Evolutionary conservation across 805 yeast species (phyloP).

Genomic region (Cyberlindnera meyerae): DNA sequence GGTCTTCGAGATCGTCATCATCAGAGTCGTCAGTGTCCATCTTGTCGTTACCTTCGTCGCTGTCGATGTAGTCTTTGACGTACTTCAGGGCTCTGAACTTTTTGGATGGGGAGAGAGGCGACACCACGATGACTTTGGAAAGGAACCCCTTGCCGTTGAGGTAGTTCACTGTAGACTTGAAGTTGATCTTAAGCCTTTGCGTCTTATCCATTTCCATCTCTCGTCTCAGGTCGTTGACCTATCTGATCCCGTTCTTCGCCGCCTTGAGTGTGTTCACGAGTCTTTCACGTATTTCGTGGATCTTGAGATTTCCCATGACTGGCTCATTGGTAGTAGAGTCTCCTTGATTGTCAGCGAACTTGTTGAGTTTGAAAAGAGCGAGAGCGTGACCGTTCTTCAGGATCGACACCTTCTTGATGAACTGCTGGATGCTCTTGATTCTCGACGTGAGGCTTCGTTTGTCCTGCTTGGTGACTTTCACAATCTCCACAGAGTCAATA

Average conservation of each 20-base stretch:
- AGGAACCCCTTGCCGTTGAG: conserved; percentile 42
- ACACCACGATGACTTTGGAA: conserved; percentile 47
- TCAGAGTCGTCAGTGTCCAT: conserved; percentile 26
- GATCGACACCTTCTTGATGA: conserved; percentile 39
- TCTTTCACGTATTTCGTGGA: conserved; percentile 26
- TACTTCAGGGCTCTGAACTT: conserved; percentile 44
- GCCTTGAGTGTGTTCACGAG: conserved; percentile 47
- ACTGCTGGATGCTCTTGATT: conserved; percentile 48
- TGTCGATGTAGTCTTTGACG: conserved; percentile 34
- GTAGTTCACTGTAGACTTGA: conserved; percentile 42
- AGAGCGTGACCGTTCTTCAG: conserved; percentile 47
- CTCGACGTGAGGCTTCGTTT: conserved; percentile 65
- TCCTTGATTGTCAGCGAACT: conserved; percentile 30
- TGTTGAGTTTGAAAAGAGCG: conserved; percentile 46
- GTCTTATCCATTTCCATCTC: conserved; percentile 49
- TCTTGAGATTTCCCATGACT: conserved; percentile 26
- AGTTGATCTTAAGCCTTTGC: conserved; percentile 39
- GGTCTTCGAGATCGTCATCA: conserved; percentile 30
- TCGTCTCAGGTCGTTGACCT: conserved; percentile 53
- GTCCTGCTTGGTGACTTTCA: conserved; percentile 59
- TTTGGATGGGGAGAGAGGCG: conserved; percentile 40
- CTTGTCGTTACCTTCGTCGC: conserved; percentile 25
- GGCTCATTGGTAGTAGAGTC: conserved; percentile 20
- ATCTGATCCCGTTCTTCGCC: conserved; percentile 58
- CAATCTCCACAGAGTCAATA: conserved; percentile 53